phyloP scores from a whole-genome alignment of 164 flowering plant genomes.

The Piper longum region DNA sequence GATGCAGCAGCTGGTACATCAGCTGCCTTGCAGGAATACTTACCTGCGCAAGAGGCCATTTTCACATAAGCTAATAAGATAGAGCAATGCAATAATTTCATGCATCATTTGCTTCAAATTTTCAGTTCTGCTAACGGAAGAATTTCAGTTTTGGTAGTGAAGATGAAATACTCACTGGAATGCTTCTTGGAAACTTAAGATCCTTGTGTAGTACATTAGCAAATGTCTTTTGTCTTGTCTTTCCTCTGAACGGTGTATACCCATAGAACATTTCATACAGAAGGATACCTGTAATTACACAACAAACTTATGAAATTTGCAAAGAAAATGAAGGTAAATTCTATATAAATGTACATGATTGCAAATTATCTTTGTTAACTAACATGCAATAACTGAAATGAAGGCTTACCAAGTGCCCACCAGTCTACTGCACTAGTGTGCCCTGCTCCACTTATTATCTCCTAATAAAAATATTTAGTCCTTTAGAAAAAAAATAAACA shows the following conservation, averaged over 20 bases:
- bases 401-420: constrained; percentile 96
- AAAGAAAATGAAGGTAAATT: not conserved
- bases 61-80: not conserved
- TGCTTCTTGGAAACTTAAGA: constrained; percentile 63
- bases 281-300: constrained; percentile 53
- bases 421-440: constrained; percentile 77
- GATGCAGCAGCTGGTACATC: constrained; percentile 61
- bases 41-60: constrained; percentile 13
- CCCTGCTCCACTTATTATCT: constrained; percentile 88
- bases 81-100: not conserved
- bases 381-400: not conserved
- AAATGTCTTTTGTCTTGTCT: constrained; percentile 92
- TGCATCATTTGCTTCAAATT: not conserved
- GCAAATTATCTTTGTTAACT: not conserved
- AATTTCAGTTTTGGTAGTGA: too few species aligned
- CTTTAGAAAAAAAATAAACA: not conserved
- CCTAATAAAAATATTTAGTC: constrained; percentile 21
- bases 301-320: not conserved
- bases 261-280: constrained; percentile 94
- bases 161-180: constrained; percentile 27
- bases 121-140: too few species aligned
- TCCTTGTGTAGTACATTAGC: constrained; percentile 84
- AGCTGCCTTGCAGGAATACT: constrained; percentile 51
- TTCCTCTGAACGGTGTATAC: constrained; percentile 93
- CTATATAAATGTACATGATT: too few species aligned